These are phyloP conservation scores for Tulasnella sp. DNA, from an alignment of 768 basidiomycete genomes.

Conservation along the genomic window DNA sequence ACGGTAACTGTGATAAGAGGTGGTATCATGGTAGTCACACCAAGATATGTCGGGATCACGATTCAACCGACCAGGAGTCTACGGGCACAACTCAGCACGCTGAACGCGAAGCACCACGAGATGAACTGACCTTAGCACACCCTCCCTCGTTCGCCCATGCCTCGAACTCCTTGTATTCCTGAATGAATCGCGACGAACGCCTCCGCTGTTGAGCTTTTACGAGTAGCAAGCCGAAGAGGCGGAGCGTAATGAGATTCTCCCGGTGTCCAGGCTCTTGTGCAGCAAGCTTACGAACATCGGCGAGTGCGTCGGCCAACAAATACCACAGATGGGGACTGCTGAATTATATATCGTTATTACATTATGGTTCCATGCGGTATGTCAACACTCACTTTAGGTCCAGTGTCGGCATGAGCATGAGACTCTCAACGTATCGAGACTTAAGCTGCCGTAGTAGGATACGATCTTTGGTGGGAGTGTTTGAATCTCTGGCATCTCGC, in stretches of 20 bases:
- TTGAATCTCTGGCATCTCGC: too few species aligned
- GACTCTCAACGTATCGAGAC: too few species aligned
- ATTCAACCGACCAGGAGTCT: not conserved
- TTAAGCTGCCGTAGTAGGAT: too few species aligned
- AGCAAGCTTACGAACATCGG: not conserved
- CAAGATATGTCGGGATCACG: not conserved
- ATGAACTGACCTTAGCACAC: not conserved
- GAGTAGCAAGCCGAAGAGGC: not conserved
- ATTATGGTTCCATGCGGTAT: too few species aligned
- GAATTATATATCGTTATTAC: too few species aligned
- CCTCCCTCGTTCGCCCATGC: not conserved
- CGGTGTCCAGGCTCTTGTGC: not conserved
- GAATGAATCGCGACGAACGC: too few species aligned
- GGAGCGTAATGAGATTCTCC: not conserved
- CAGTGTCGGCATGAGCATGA: too few species aligned
- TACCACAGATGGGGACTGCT: not conserved
- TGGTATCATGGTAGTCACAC: not conserved
- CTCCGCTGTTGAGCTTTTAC: not conserved
- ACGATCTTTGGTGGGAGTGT: too few species aligned
- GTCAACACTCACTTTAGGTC: too few species aligned
- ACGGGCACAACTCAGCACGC: not conserved
- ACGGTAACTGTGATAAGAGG: too few species aligned
- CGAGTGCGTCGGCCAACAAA: not conserved
- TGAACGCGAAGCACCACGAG: not conserved
- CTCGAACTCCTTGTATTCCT: not conserved